Conservation (phyloP, 805 yeast species). For the Lipomyces starkeyi region DNA sequence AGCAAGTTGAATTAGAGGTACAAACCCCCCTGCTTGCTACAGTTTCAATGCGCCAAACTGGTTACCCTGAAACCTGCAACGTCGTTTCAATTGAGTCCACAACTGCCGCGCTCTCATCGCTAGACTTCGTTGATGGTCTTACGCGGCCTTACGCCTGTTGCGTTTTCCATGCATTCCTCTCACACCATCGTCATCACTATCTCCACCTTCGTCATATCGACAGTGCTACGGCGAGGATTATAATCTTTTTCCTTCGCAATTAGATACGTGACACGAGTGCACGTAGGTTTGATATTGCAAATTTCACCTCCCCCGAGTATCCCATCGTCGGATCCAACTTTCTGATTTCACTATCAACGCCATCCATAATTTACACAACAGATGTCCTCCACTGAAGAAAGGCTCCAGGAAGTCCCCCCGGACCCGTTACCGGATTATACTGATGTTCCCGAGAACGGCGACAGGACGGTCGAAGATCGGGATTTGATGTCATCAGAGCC, state of each 20-base stretch:
- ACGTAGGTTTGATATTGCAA: not conserved
- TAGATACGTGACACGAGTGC: not conserved
- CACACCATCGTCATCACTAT: not conserved
- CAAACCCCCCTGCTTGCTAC: not conserved
- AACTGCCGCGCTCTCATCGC: not conserved
- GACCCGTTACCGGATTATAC: not conserved
- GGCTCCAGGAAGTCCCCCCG: not conserved
- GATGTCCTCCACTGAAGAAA: not conserved
- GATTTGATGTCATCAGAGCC: slow-evolving; percentile 3
- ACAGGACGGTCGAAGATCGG: not conserved
- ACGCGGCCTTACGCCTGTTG: not conserved
- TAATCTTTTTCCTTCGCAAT: not conserved
- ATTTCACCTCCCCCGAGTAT: not conserved
- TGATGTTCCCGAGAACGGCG: not conserved
- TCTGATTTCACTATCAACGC: not conserved
- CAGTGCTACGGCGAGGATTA: not conserved
- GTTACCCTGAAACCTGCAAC: not conserved
- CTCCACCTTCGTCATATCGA: not conserved
- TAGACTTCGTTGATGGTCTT: not conserved
- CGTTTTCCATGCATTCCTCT: no score
- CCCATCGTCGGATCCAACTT: not conserved
- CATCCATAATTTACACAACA: not conserved
- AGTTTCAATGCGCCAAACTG: no score
- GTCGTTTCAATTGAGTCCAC: not conserved
- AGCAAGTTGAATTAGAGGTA: no score